phyloP scores from a whole-genome alignment of 768 basidiomycete genomes.

The Tephrocybe sp. region DNA sequence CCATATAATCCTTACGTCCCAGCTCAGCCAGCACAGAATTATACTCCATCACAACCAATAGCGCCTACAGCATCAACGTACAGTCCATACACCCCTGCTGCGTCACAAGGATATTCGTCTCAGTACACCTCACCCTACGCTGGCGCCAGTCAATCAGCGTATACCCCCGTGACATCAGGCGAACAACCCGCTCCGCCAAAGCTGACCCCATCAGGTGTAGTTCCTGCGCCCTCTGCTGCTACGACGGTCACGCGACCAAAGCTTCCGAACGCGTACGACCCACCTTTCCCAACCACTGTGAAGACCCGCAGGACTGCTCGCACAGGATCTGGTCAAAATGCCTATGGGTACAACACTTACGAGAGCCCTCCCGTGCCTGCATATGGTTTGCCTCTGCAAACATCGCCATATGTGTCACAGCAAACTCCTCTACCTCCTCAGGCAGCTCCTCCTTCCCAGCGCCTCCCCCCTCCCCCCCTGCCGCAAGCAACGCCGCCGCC shows the following conservation, averaged over 20 bases:
- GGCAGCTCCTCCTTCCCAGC: slow-evolving; percentile 6
- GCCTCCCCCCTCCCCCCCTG: slow-evolving; percentile 4
- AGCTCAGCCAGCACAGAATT: slow-evolving; percentile 9
- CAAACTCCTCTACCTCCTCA: slow-evolving; percentile 7
- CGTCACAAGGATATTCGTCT: slow-evolving; percentile 11
- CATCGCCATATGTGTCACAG: slow-evolving; percentile 11
- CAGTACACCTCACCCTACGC: slow-evolving; percentile 20
- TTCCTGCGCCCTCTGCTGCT: slow-evolving; percentile 37
- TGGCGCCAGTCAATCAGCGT: slow-evolving; percentile 7
- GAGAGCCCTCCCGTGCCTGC: slow-evolving; percentile 18
- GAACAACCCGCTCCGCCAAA: slow-evolving; percentile 7
- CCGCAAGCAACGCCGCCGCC: slow-evolving; percentile 11
- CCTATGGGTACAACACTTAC: slow-evolving; percentile 24
- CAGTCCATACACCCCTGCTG: slow-evolving; percentile 18
- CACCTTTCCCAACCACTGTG: slow-evolving; percentile 60
- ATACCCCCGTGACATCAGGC: slow-evolving; percentile 6
- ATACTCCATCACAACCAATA: slow-evolving; percentile 8
- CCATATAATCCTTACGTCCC: slow-evolving; percentile 28
- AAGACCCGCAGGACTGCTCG: slow-evolving; percentile 30
- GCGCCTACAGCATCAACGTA: slow-evolving; percentile 3
- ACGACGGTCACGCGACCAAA: slow-evolving; percentile 60
- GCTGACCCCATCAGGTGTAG: slow-evolving; percentile 1
- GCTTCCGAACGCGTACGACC: slow-evolving; percentile 73
- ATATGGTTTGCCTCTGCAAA: slow-evolving; percentile 11
- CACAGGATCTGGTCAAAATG: slow-evolving; percentile 14